Percentiles rank a stretch among this genome's conserved stretches.
Conservation (phyloP, 2,329 filamentous ascomycete species). For the Botrytis medusae region DNA sequence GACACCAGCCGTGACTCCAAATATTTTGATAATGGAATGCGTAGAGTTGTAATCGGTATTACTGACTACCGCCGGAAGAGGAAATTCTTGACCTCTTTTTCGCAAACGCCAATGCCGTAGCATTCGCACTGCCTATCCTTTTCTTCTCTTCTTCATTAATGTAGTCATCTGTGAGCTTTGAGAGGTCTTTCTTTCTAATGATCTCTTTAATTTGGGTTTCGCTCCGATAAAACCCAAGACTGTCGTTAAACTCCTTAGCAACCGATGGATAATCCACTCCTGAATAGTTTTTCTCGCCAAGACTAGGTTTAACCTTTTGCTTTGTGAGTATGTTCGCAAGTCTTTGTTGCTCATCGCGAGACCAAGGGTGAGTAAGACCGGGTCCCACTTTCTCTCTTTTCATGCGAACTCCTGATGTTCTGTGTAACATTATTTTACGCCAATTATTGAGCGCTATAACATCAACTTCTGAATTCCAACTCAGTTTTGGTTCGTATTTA, state of each 20-base stretch:
- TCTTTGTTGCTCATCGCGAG: background rate
- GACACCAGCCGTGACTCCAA: background rate
- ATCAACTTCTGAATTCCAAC: background rate
- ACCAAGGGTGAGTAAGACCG: background rate
- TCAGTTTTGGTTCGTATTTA: background rate
- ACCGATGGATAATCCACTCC: background rate
- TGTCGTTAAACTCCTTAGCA: background rate
- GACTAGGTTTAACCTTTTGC: background rate
- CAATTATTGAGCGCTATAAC: background rate
- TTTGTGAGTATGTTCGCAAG: background rate
- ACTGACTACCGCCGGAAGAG: background rate
- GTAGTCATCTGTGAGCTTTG: background rate
- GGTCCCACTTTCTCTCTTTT: background rate
- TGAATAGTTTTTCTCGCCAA: background rate
- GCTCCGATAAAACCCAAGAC: background rate
- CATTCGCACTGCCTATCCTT: background rate
- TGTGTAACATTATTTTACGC: background rate
- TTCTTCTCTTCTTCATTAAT: background rate
- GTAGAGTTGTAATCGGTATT: background rate
- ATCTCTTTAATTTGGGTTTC: background rate
- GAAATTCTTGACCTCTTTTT: background rate
- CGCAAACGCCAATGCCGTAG: background rate
- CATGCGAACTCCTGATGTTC: background rate
- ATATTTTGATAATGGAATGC: background rate
- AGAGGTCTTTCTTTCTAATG: background rate